A percentile compares a stretch with the other conserved stretches of the same genome.
Conservation (phyloP, 176 grass and related monocot genomes). For the Bolboschoenus planiculmis region DNA sequence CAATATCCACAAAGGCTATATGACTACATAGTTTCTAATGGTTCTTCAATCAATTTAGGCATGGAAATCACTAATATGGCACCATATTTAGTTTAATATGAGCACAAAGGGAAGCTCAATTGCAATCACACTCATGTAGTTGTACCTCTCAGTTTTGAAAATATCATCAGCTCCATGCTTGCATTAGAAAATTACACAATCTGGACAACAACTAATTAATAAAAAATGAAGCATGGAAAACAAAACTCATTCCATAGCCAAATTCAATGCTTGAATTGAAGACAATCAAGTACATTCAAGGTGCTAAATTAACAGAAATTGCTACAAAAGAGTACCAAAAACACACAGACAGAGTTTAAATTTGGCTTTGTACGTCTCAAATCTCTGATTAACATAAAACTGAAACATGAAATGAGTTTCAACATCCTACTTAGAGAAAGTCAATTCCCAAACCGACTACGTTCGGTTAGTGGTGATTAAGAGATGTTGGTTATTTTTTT, state of each 20-base stretch:
- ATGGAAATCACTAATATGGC: too few species aligned
- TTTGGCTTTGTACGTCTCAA: background rate
- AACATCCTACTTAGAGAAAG: conserved; percentile 31
- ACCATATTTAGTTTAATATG: too few species aligned
- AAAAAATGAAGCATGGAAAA: background rate
- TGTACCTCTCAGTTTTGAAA: background rate
- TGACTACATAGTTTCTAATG: background rate
- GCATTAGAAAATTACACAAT: background rate
- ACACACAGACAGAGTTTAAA: background rate
- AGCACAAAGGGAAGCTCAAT: too few species aligned
- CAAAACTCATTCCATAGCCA: background rate
- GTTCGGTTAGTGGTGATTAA: conserved; percentile 44
- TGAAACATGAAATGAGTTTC: background rate
- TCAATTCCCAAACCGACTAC: conserved; percentile 72
- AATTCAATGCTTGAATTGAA: background rate
- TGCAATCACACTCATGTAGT: too few species aligned
- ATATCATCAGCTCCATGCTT: background rate
- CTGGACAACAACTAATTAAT: background rate
- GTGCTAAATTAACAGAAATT: background rate
- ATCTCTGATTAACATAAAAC: background rate
- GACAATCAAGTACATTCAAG: background rate
- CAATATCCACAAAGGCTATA: background rate
- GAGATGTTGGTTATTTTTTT: conserved; percentile 12
- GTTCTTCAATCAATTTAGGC: background rate
- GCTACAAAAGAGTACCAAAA: background rate